Conservation (phyloP, 257 asterid genomes). For the Dorcoceras hygrometricum region DNA sequence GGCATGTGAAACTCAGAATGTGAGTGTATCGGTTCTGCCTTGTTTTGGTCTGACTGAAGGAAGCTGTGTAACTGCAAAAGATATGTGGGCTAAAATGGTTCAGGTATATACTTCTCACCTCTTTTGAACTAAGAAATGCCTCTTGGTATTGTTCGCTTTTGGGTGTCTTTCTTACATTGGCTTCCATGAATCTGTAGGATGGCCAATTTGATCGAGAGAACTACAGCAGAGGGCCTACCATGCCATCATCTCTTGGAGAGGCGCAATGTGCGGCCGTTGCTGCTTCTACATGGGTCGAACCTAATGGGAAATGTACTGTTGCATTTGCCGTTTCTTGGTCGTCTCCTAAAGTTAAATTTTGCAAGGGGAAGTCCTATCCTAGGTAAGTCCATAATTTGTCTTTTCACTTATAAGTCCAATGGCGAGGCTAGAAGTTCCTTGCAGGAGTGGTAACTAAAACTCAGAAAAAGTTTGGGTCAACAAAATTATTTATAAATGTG, state of each 20-base stretch:
- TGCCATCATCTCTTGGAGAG: slow-evolving; percentile 92
- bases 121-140: slow-evolving; percentile 1
- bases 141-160: background rate
- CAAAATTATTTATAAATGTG: background rate
- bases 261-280: slow-evolving; percentile 94
- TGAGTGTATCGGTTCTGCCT: slow-evolving; percentile 86
- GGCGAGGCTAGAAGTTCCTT: background rate
- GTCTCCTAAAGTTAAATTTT: slow-evolving; percentile 87
- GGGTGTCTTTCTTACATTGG: slow-evolving; percentile 9
- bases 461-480: background rate
- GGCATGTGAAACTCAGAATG: slow-evolving; percentile 97
- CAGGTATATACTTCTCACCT: slow-evolving; percentile 46
- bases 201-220: slow-evolving; percentile 88
- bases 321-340: slow-evolving; percentile 96
- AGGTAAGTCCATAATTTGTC: slow-evolving; percentile 45
- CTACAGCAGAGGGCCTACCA: slow-evolving; percentile 68
- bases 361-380: slow-evolving; percentile 88
- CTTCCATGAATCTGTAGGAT: slow-evolving; percentile 46
- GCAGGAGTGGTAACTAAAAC: background rate
- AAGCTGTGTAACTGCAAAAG: slow-evolving; percentile 82
- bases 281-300: slow-evolving; percentile 96
- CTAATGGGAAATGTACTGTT: slow-evolving; percentile 91
- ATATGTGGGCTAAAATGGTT: slow-evolving; percentile 90
- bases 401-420: background rate
- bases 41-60: slow-evolving; percentile 85